Percentiles rank a stretch among this genome's conserved stretches.
Conservation (phyloP, 192 early-diverging fungal species). For the Borealophlyctis nickersoniae region DNA sequence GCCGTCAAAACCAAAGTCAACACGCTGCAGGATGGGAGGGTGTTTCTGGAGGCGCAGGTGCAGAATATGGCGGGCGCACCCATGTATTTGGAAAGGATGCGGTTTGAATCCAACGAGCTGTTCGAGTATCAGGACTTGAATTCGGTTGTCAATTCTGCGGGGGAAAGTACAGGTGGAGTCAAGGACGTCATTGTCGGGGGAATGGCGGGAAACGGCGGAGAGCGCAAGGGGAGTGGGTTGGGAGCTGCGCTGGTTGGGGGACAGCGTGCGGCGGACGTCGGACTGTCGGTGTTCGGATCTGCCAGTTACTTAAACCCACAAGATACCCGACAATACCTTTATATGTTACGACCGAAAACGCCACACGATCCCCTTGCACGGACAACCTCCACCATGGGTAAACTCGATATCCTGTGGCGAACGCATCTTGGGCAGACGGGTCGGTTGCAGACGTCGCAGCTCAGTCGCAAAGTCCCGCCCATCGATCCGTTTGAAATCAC, state of each 20-base stretch:
- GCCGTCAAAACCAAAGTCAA: constrained; percentile 96
- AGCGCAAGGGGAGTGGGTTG: too few relatives aligned
- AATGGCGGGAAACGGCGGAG: too few relatives aligned
- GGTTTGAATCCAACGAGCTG: constrained; percentile 75
- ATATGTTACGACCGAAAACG: constrained; percentile 68
- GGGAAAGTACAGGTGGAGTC: background rate
- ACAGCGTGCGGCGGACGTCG: background rate
- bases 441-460: constrained; percentile 87
- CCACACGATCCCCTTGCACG: constrained; percentile 56
- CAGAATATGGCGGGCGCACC: constrained; percentile 76
- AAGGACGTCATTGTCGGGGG: background rate
- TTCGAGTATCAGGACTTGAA: constrained; percentile 74
- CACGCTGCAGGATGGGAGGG: constrained; percentile 47
- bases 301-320: constrained; percentile 63
- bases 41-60: constrained; percentile 89
- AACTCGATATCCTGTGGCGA: constrained; percentile 94
- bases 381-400: constrained; percentile 80
- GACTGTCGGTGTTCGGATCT: constrained; percentile 38
- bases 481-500: constrained; percentile 70
- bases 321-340: constrained; percentile 90
- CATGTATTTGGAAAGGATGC: constrained; percentile 85
- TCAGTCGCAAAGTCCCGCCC: constrained; percentile 75
- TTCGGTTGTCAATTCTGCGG: constrained; percentile 6
- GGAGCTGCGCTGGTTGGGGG: background rate
- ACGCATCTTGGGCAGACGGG: constrained; percentile 86